Evolutionary conservation across 2,329 filamentous ascomycete species (phyloP).

Genomic region (Penicillium sp.): DNA sequence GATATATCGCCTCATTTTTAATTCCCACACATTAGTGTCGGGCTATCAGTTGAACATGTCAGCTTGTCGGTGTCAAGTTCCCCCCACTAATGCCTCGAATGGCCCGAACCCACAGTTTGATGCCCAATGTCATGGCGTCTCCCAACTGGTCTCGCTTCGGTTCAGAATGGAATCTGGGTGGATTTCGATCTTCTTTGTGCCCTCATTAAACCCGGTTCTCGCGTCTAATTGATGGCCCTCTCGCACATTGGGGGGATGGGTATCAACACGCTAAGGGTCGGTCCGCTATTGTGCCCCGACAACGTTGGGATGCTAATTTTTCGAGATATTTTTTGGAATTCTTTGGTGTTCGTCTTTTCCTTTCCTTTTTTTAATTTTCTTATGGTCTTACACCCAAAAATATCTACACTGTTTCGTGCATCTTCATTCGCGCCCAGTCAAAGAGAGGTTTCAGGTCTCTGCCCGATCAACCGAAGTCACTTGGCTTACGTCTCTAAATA

Average conservation of each 20-base stretch:
- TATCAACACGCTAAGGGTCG: conserved; percentile 21
- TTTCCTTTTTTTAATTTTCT: conserved; percentile 7
- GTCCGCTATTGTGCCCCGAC: conserved; percentile 14
- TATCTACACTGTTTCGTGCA: conserved; percentile 26
- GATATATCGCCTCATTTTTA: neutral
- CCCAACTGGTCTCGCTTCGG: conserved; percentile 19
- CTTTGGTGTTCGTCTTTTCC: conserved; percentile 2
- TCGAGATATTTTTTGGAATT: conserved; percentile 10
- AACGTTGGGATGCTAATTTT: conserved; percentile 8
- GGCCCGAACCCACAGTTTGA: conserved; percentile 18
- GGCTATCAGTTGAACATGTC: conserved; percentile 18
- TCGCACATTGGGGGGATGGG: conserved; percentile 16
- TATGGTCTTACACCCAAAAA: conserved; percentile 19
- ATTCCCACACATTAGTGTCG: conserved; percentile 4
- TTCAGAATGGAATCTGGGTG: conserved; percentile 18
- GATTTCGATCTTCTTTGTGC: conserved; percentile 8
- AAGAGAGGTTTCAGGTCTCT: conserved; percentile 15
- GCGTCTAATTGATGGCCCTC: conserved; percentile 8
- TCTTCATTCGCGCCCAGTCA: conserved; percentile 27
- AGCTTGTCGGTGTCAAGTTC: conserved; percentile 12
- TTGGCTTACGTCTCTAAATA: conserved; percentile 15
- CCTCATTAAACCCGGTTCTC: neutral
- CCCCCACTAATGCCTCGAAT: conserved; percentile 5
- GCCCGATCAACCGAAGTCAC: conserved; percentile 14
- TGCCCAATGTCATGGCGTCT: conserved; percentile 22